Evolutionary conservation across 1,284 basidiomycete species (phyloP), one percentile per base, ranked within the genome.

Genomic region (Pterulicium gracile): DNA sequence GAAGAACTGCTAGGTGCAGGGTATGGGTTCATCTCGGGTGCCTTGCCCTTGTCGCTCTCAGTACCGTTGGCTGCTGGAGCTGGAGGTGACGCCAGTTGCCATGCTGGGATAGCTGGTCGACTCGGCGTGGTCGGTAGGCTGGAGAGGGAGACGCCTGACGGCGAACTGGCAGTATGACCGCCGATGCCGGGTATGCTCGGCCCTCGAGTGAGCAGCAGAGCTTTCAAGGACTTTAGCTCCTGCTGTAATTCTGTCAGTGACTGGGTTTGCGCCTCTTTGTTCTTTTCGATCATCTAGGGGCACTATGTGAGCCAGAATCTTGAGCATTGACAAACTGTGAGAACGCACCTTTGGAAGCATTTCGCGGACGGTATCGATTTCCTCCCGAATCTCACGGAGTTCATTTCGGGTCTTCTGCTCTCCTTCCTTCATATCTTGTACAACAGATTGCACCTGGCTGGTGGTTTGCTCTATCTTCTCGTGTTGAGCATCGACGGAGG

Each of bases 221-320:
- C 83, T 63, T 97, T 98, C 52, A 98, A 72, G 0, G 92, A 96
- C 60, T 94, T 93, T 55, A 98, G 75, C 61, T 98, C 95, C 55
- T 90, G 83, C 59, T 98, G 94, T 14, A 98, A 72, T 53, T 94
- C 92, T 23, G 74, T 68, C 7, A 95, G 70, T 3, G 86, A 84
- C 52, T 88, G 79, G 14, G 75, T 73, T 60, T 93, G 88, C 22
- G 73, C 74, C 49, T 92, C 85, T 58, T 91, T 88, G 60, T 89
- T 90, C 67, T 91, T 94, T 51, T 96, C 90, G 50, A 98, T 85
- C 84, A 98, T 87, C 89, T 95, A 55, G 35, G 18, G 23, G n/a
- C n/a, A n/a, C n/a, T n/a, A 24, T 15, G 27, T 15, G 27, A 34
- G 15, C 15, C 10, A 14, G 19, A 2, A 7, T 15, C 7, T 23